Conservation (phyloP, 2,329 filamentous ascomycete genomes). For the Aschersonia sp. region DNA sequence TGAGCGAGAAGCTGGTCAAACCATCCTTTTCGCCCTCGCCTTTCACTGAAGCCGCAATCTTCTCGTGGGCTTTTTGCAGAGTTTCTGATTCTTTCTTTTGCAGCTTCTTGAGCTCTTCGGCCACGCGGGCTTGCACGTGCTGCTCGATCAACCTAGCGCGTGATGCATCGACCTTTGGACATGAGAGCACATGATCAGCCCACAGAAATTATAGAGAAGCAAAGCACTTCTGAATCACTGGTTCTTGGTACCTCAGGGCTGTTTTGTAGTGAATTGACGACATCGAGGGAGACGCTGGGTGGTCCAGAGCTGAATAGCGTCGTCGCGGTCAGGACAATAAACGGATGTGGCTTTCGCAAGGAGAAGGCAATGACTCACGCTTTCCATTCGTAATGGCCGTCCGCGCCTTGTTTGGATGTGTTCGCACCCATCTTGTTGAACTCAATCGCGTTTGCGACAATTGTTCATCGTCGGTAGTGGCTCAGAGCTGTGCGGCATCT, state of each 20-base stretch:
- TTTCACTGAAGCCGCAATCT: slow-evolving; percentile 33
- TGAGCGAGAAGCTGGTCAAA: slow-evolving; percentile 31
- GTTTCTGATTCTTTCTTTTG: slow-evolving; percentile 54
- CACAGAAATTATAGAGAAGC: too few species aligned
- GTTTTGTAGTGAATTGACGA: slow-evolving; percentile 70
- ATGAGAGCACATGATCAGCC: neutral
- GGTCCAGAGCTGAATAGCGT: slow-evolving; percentile 22
- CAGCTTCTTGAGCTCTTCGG: slow-evolving; percentile 69
- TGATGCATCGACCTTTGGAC: slow-evolving; percentile 58
- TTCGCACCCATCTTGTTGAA: slow-evolving; percentile 38
- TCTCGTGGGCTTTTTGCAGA: slow-evolving; percentile 54
- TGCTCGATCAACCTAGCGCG: slow-evolving; percentile 73
- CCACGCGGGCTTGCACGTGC: slow-evolving; percentile 76
- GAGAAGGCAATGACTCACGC: slow-evolving; percentile 26
- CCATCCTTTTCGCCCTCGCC: slow-evolving; percentile 17
- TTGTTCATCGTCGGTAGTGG: slow-evolving; percentile 10
- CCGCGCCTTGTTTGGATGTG: slow-evolving; percentile 34
- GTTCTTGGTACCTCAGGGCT: slow-evolving; percentile 59
- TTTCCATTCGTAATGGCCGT: slow-evolving; percentile 32
- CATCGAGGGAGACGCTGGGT: slow-evolving; percentile 56
- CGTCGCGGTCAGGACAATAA: neutral
- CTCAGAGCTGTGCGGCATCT: slow-evolving; percentile 7
- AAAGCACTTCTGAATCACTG: too few species aligned
- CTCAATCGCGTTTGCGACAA: slow-evolving; percentile 18
- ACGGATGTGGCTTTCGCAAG: neutral